Evolutionary conservation across 2,329 filamentous ascomycete genomes (phyloP), one percentile per base, ranked within the genome.

Genomic region (Xylariomycetidae sp.): DNA sequence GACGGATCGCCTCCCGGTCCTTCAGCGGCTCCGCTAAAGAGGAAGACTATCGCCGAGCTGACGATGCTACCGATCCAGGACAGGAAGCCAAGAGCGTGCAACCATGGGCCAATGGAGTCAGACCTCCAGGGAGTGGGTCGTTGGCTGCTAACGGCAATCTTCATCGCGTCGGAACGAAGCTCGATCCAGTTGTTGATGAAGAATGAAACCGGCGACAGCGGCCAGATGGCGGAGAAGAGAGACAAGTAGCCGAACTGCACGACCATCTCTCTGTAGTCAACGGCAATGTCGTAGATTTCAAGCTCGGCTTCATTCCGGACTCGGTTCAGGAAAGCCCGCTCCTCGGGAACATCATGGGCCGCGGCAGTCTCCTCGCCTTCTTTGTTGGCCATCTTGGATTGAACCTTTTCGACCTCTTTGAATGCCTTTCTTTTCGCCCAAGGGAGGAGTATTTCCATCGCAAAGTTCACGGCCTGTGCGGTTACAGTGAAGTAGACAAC

Each of bases 401-500:
- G 76, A 34, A 85, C 77, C 46, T 87, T 70, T 58, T 88, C 85
- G 53, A 86, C 87, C 51, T 89, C 90, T 48, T 77, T 73, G 54
- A 84, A 81, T 1, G 81, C 76, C 49, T 79, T 78, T 40, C 85
- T 81, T 61, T 95, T 95, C 32, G 86, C 61, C 46, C 86, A 88
- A 1, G 92, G 92, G 2, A 95, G 76, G 22, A 95, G 65, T 5
- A 88, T 76, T 58, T 98, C 92, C 40, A 90, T 79, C 10, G 74
- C 79, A 34, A 95, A 82, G 54, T 85, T 92, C 48, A 98, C 82
- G 23, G 95, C 74, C 54, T 95, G 90, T 0, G 88, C 90, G 0
- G 90, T 95, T 19, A 96, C 85, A 0, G 90, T 94, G 43, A 94
- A 92, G 63, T 94, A 96, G 43, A 95, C 92, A 56, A 95, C 86